phyloP scores from a whole-genome alignment of 768 basidiomycete species.

The Hebeloma cylindrosporum region DNA sequence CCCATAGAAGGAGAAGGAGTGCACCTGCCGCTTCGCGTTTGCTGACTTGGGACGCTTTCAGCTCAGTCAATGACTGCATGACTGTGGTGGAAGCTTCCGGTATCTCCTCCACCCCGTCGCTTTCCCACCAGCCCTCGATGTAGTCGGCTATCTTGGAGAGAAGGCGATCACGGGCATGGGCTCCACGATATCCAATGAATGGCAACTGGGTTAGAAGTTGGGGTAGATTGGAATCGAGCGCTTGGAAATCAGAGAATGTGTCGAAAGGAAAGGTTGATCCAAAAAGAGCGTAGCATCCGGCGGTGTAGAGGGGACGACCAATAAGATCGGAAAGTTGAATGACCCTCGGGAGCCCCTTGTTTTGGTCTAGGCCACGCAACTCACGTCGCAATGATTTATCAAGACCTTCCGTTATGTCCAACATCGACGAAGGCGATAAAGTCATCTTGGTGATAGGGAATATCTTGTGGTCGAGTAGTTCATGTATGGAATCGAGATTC shows the following conservation, averaged over 20 bases:
- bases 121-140: neutral
- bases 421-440: neutral
- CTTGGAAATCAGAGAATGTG: conserved; percentile 1
- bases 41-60: conserved; percentile 2
- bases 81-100: neutral
- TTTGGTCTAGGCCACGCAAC: neutral
- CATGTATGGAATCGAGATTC: conserved; percentile 1
- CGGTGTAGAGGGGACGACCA: conserved; percentile 2
- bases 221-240: neutral
- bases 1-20: conserved; percentile 4
- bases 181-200: neutral
- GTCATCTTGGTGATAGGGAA: neutral
- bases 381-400: neutral
- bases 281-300: neutral
- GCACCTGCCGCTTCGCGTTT: neutral
- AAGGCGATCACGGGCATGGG: neutral
- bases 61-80: conserved; percentile 1
- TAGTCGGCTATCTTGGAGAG: neutral
- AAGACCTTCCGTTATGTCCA: neutral
- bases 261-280: conserved; percentile 1
- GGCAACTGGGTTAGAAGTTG: conserved; percentile 2
- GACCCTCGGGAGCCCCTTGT: neutral
- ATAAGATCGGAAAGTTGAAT: neutral
- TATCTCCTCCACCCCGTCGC: conserved; percentile 1
- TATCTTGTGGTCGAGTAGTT: conserved; percentile 1